A percentile compares a stretch with the other conserved stretches of the same genome.
Evolutionary conservation across 208 protist species (phyloP).

Genomic region (Trypanosoma theileri): DNA sequence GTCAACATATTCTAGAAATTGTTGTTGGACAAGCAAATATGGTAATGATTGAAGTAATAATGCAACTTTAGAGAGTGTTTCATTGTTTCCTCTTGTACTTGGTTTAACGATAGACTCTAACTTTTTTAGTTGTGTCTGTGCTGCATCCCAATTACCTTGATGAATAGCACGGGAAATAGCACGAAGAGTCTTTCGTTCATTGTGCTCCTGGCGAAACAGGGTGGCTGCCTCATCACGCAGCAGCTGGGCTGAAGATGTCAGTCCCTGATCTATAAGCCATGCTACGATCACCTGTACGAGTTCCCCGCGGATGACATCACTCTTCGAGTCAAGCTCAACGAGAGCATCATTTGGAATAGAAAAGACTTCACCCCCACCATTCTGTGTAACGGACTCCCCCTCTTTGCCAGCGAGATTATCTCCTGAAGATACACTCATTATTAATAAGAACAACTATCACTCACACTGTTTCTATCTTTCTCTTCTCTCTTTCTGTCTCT

Average conservation of each 20-base stretch:
- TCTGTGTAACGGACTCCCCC: background rate
- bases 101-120: conserved; percentile 29
- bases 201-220: conserved; percentile 66
- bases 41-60: conserved; percentile 55
- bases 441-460: background rate
- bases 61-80: conserved; percentile 10
- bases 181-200: conserved; percentile 71
- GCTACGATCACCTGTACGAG: conserved; percentile 65
- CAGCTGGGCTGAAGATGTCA: conserved; percentile 78
- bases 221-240: conserved; percentile 79
- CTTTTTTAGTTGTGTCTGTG: conserved; percentile 61
- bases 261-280: conserved; percentile 73
- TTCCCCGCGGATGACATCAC: conserved; percentile 62
- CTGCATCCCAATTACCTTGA: conserved; percentile 77
- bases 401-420: background rate
- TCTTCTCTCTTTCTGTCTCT: background rate
- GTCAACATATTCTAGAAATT: conserved; percentile 86
- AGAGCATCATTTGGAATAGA: conserved; percentile 32
- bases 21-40: conserved; percentile 71
- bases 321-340: conserved; percentile 60
- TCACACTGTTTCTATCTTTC: background rate
- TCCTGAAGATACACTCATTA: background rate
- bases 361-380: conserved; percentile 6
- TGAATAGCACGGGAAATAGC: conserved; percentile 62
- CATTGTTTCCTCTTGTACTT: conserved; percentile 16